Conservation (phyloP, 2,329 filamentous ascomycete species). For the Paracamarosporium sp. region DNA sequence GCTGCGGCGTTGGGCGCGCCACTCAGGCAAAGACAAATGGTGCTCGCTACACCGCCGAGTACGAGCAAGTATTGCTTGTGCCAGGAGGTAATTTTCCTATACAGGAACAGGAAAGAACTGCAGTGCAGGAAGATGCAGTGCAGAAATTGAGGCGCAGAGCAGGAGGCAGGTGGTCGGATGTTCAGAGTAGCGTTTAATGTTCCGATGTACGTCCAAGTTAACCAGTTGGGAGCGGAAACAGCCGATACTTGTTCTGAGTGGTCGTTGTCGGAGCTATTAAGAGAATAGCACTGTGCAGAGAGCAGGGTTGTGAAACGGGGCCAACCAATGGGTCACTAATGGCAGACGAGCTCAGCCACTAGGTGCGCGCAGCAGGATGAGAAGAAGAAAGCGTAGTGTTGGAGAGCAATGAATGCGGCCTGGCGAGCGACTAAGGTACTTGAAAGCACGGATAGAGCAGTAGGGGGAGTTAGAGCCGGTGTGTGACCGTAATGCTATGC, state of each 20-base stretch:
- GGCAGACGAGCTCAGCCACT: slow-evolving; percentile 46
- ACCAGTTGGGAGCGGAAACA: slow-evolving; percentile 43
- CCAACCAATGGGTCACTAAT: slow-evolving; percentile 44
- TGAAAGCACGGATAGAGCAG: slow-evolving; percentile 35
- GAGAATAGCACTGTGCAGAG: slow-evolving; percentile 37
- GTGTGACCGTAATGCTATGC: slow-evolving; percentile 40
- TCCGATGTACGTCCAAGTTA: slow-evolving; percentile 37
- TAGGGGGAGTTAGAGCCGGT: slow-evolving; percentile 37
- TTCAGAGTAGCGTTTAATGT: slow-evolving; percentile 40
- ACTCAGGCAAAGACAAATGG: slow-evolving; percentile 31
- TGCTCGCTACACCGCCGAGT: slow-evolving; percentile 16
- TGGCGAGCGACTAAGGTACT: slow-evolving; percentile 41
- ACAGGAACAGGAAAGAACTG: slow-evolving; percentile 28
- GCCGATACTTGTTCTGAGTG: slow-evolving; percentile 42
- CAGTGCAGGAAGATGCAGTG: slow-evolving; percentile 25
- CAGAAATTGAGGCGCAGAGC: slow-evolving; percentile 26
- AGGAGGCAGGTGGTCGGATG: slow-evolving; percentile 31
- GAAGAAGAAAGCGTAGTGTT: slow-evolving; percentile 35
- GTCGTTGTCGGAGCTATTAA: slow-evolving; percentile 47
- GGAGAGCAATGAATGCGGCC: slow-evolving; percentile 35
- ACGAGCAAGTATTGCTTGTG: neutral
- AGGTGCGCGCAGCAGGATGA: slow-evolving; percentile 30
- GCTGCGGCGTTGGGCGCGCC: slow-evolving; percentile 33
- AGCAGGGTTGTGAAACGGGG: slow-evolving; percentile 49
- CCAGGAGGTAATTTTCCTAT: slow-evolving; percentile 18